Evolutionary conservation across 2,329 filamentous ascomycete species (phyloP).

Genomic region (Karstenula rhodostoma): DNA sequence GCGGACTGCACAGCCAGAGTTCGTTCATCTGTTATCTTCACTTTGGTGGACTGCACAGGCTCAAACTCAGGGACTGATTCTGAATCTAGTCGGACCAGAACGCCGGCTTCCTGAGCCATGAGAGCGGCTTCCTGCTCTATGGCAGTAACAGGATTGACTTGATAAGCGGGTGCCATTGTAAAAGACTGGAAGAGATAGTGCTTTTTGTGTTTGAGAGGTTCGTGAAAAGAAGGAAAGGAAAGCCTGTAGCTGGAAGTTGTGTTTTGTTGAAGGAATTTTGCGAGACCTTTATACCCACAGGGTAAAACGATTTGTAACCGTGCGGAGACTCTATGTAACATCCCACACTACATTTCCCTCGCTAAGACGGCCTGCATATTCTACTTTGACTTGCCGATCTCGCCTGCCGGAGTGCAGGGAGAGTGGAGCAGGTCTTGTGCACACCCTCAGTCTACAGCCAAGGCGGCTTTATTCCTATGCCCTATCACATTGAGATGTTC

Average conservation of each 20-base stretch:
- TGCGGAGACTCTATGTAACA: no score
- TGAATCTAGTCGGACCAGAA: not conserved
- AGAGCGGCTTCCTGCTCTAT: not conserved
- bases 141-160: not conserved
- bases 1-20: slow-evolving; percentile 3
- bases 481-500: not conserved
- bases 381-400: slow-evolving; percentile 1
- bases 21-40: not conserved
- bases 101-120: not conserved
- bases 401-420: no score
- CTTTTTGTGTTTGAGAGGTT: not conserved
- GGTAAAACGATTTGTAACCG: not conserved
- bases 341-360: no score
- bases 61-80: slow-evolving; percentile 1
- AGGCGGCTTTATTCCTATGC: slow-evolving; percentile 4
- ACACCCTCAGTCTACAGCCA: slow-evolving; percentile 6
- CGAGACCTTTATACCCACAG: not conserved
- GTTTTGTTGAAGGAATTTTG: no score
- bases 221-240: not conserved
- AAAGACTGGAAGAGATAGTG: not conserved
- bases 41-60: not conserved
- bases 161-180: slow-evolving; percentile 3
- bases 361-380: no score
- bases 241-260: no score
- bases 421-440: not conserved